These are phyloP conservation scores for Saccharomyces hybrid DNA, from an alignment of 1,139 yeast species.

Conservation along the genomic window DNA sequence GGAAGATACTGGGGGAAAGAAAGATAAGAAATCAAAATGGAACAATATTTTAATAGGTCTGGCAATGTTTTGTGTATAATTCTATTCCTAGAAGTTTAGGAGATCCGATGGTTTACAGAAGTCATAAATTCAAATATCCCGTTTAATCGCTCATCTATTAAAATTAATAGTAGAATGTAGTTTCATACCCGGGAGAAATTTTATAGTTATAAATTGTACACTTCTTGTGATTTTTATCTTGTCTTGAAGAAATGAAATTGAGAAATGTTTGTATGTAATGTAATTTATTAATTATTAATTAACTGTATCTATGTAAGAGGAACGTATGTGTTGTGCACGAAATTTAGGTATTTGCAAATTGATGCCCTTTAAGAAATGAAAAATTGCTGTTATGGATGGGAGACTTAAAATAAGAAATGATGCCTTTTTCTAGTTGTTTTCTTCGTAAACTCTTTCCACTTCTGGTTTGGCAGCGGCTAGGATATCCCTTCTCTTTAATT, in stretches of 20 bases:
- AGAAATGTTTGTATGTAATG: neutral
- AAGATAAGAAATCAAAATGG: neutral
- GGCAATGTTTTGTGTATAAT: neutral
- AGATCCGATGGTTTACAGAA: slow-evolving; percentile 14
- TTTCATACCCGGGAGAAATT: slow-evolving; percentile 32
- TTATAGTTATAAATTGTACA: neutral
- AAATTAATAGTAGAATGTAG: slow-evolving; percentile 30
- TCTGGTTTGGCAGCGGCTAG: slow-evolving; percentile 52
- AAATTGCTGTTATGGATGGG: neutral
- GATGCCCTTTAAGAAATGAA: neutral
- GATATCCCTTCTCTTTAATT: slow-evolving; percentile 90
- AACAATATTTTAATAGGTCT: neutral
- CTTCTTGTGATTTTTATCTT: neutral
- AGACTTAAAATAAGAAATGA: neutral
- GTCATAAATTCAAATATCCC: slow-evolving; percentile 30
- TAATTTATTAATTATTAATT: neutral
- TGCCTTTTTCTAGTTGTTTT: neutral
- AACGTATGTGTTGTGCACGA: neutral
- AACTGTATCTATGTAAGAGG: neutral
- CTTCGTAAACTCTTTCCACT: slow-evolving; percentile 49
- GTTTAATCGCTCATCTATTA: slow-evolving; percentile 36
- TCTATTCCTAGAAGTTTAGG: neutral
- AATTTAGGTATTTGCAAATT: neutral
- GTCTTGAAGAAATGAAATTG: neutral
- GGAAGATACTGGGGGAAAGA: neutral